Evolutionary conservation across 805 yeast species (phyloP), one percentile per base, ranked within the genome.

Genomic region (Wickerhamomyces hampshirensis): DNA sequence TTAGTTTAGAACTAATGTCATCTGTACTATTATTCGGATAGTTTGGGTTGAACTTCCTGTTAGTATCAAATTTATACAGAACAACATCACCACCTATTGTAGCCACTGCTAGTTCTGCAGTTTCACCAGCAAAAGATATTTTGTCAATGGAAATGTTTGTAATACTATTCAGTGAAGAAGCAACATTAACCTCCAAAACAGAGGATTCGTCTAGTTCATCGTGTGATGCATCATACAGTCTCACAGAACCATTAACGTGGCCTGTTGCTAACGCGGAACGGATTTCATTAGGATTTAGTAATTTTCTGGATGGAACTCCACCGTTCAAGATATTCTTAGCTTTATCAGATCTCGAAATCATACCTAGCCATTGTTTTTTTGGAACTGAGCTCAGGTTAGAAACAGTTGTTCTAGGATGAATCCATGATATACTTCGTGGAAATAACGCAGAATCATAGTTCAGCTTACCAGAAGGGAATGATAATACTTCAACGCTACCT

Each of bases 141-240:
- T 67, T 59, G 1, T 67, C 56, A 9, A 88, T 75, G 0, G 72
- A 60, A 14, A 70, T 58, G 10, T 71, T 66, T 1, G 60, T 58
- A 0, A 71, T 60, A 33, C 69, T 63, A 41, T 68, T 66, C 26
- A 80, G 46, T 11, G 77, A 66, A 28, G 65, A 62, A 1, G 77
- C 60, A 9, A 80, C 63, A 48, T 75, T 73, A 26, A 81, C 69
- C 44, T 80, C 84, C 45, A 83, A 62, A 4, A 77, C 78, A 6
- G 73, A 63, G 7, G 72, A 62, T 27, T 77, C 79, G 38, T 71
- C 77, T 6, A 79, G 50, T 43, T 85, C 96, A 15, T 84, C 83
- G 38, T 79, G 76, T 0, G 94, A 77, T 0, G 87, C 80, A 60
- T 91, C 95, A 78, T 88, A 80, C 8, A 91, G 66, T 36, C 96